phyloP scores from a whole-genome alignment of 2,329 filamentous ascomycete genomes.

The Ophiostoma sp. region DNA sequence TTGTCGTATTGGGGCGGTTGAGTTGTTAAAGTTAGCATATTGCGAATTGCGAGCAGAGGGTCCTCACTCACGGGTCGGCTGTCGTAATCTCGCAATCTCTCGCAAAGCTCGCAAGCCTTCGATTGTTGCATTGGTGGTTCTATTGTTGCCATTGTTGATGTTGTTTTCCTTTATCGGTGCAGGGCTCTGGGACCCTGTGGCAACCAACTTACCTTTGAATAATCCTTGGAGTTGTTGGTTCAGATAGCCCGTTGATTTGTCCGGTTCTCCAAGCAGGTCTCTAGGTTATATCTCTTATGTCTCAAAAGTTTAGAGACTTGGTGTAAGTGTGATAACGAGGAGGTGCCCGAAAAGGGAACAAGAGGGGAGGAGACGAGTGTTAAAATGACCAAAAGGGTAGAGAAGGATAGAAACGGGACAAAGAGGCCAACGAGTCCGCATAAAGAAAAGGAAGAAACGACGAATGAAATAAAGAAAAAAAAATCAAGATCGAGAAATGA shows the following conservation, averaged over 20 bases:
- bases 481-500: background rate
- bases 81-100: background rate
- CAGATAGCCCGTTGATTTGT: background rate
- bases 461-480: background rate
- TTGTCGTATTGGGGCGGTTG: background rate
- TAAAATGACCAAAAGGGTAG: background rate
- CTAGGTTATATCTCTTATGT: background rate
- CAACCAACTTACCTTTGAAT: background rate
- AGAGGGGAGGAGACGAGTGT: background rate
- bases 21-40: background rate
- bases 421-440: background rate
- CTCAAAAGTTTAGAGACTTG: background rate
- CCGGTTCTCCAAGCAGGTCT: background rate
- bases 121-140: too few species aligned
- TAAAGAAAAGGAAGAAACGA: background rate
- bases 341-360: background rate
- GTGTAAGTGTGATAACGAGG: background rate
- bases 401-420: background rate
- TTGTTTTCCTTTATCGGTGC: background rate
- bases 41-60: background rate
- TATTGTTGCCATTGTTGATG: too few species aligned
- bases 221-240: background rate
- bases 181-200: background rate
- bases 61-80: background rate
- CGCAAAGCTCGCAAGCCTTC: background rate